Evolutionary conservation across 768 basidiomycete genomes (phyloP), one percentile per base, ranked within the genome.

Genomic region (Hydnum rufescens): DNA sequence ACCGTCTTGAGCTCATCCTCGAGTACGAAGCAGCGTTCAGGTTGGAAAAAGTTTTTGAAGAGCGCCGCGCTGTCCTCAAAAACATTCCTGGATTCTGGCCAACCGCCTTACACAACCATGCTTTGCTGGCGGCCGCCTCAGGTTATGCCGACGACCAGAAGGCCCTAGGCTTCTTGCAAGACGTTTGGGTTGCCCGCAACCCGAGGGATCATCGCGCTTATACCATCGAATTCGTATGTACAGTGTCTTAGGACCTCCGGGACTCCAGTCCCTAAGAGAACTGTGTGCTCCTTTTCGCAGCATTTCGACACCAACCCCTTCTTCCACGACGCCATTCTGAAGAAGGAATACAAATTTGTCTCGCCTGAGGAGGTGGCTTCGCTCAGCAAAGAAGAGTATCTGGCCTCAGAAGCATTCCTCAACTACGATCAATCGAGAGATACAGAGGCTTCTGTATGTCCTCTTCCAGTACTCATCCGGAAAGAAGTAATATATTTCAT

Each of bases 241-340:
- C 22, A n/a, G n/a, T n/a, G n/a, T 50, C 30, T 53, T 18, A 23
- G 6, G 6, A 3, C 36, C 30, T 34, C 29, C 42, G 23, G 4
- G 19, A 28, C 23, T 55, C 26, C 5, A 13, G 23, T 25, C 13
- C 25, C 44, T 31, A 54, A 5, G 5, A 16, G 16, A 52, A 13
- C 30, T 4, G 19, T 31, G 23, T 44, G 39, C 39, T 22, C 51
- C 5, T 39, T 2, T n/a, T 49, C 29, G 5, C 25, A 89, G 86
- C 62, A 82, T 61, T 89, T 88, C 72, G 84, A 82, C 64, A 74
- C 85, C 61, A 89, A 89, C 67, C 82, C 82, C 22, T 84, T 76
- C 68, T 89, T 89, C 68, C 68, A 70, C 22, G 77, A 88, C 64
- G 68, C 68, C 44, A 74, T 86, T 34, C 64, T 89, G 62, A 84